These are phyloP conservation scores for Monosporascus sp. DNA, from an alignment of 2,329 filamentous ascomycete genomes.

Conservation along the genomic window DNA sequence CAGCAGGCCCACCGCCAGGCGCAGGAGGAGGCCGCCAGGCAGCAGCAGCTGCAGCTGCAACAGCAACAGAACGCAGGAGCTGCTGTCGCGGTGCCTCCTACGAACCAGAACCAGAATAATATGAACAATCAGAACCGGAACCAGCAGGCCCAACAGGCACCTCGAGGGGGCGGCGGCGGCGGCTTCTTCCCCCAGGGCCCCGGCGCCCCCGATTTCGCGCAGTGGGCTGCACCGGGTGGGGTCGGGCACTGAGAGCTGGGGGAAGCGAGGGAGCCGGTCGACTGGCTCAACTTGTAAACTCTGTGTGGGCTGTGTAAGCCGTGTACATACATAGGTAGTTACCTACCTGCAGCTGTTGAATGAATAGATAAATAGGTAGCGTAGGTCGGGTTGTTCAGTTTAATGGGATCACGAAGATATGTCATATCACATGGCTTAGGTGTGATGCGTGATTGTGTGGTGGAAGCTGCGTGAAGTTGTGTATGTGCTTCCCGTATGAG, in stretches of 20 bases:
- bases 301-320: too few relatives aligned
- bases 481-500: too few relatives aligned
- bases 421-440: too few relatives aligned
- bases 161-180: not conserved
- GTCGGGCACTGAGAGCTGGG: slow-evolving; percentile 46
- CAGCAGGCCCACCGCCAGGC: slow-evolving; percentile 48
- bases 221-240: slow-evolving; percentile 55
- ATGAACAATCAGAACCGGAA: not conserved
- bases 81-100: slow-evolving; percentile 11
- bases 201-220: slow-evolving; percentile 60
- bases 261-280: too few relatives aligned
- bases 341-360: too few relatives aligned
- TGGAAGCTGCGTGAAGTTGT: too few relatives aligned
- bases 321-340: too few relatives aligned
- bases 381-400: too few relatives aligned
- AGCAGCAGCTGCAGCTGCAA: slow-evolving; percentile 10
- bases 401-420: too few relatives aligned
- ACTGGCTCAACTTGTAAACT: too few relatives aligned
- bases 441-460: too few relatives aligned
- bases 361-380: too few relatives aligned
- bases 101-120: slow-evolving; percentile 4
- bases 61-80: slow-evolving; percentile 6
- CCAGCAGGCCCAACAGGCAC: slow-evolving; percentile 11
- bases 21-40: slow-evolving; percentile 23
- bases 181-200: slow-evolving; percentile 42